Percentiles rank a stretch among this genome's conserved stretches.
These are phyloP conservation scores for Zasmidium cellare DNA, from an alignment of 2,329 filamentous ascomycete genomes.

Conservation along the genomic window DNA sequence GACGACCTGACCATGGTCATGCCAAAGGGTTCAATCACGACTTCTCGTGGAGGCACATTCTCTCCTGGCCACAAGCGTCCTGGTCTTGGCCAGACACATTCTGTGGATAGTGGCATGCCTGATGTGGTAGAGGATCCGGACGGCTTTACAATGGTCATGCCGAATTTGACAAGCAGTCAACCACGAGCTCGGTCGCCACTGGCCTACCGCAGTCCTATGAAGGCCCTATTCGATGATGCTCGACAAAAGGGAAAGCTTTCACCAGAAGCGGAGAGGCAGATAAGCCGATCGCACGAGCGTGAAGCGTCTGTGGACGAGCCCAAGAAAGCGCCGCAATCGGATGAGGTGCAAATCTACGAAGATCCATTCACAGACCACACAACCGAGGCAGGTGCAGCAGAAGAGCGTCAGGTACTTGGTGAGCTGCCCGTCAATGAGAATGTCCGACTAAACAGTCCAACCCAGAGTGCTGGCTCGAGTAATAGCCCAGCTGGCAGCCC, in stretches of 20 bases:
- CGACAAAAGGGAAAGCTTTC: constrained; percentile 25
- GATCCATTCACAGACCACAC: constrained; percentile 50
- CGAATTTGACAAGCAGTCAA: constrained; percentile 30
- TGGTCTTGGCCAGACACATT: constrained; percentile 39
- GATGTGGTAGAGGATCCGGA: constrained; percentile 42
- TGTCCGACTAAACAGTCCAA: constrained; percentile 30
- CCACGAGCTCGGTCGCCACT: constrained; percentile 29
- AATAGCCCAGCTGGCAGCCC: constrained; percentile 33
- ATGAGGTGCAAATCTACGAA: constrained; percentile 55
- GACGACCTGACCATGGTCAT: constrained; percentile 52
- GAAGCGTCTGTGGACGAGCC: background rate
- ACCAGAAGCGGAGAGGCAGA: constrained; percentile 20
- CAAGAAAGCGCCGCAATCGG: constrained; percentile 24
- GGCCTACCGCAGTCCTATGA: constrained; percentile 33
- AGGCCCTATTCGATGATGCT: constrained; percentile 36
- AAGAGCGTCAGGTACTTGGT: constrained; percentile 47
- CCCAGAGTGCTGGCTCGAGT: constrained; percentile 29
- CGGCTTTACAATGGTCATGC: constrained; percentile 53
- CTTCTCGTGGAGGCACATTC: constrained; percentile 33
- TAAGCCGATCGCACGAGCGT: constrained; percentile 4
- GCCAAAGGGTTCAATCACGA: constrained; percentile 37
- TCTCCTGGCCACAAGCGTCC: constrained; percentile 37
- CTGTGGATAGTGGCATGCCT: constrained; percentile 41
- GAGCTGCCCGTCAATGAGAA: constrained; percentile 54
- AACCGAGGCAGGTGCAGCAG: constrained; percentile 23